Conservation (phyloP, 495 filamentous ascomycete genomes). For the Hyaloscypha finlandica region DNA sequence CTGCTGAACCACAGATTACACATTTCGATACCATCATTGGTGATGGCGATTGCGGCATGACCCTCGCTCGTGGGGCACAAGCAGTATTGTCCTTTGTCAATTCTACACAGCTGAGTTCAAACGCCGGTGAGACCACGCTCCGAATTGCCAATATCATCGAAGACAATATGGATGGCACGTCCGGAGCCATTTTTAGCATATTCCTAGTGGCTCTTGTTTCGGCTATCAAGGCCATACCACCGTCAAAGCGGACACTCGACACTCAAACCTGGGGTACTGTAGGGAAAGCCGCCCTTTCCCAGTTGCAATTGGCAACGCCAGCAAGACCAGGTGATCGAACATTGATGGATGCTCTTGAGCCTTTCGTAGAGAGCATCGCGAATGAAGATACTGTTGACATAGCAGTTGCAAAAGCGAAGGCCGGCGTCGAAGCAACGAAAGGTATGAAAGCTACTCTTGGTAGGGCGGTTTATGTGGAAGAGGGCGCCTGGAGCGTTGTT, state of each 20-base stretch:
- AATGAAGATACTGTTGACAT: conserved; percentile 31
- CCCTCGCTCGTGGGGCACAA: conserved; percentile 70
- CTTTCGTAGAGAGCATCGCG: conserved; percentile 70
- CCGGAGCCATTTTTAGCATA: conserved; percentile 89
- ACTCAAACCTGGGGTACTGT: neutral
- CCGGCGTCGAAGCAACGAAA: conserved; percentile 78
- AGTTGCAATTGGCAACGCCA: conserved; percentile 79
- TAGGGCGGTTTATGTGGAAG: conserved; percentile 85
- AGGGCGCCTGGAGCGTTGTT: conserved; percentile 3
- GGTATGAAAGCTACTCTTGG: conserved; percentile 87
- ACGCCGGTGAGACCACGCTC: neutral
- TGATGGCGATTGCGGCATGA: conserved; percentile 76
- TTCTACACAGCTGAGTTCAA: neutral
- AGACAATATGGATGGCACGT: conserved; percentile 89
- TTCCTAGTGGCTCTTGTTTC: conserved; percentile 88
- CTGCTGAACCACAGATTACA: conserved; percentile 65
- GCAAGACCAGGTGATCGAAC: conserved; percentile 86
- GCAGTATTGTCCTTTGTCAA: conserved; percentile 12
- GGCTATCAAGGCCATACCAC: conserved; percentile 50
- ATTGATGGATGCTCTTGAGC: conserved; percentile 82
- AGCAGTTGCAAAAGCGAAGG: conserved; percentile 71
- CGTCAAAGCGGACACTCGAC: neutral
- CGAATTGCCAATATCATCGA: conserved; percentile 54
- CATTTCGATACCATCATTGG: conserved; percentile 73
- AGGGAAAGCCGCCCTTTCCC: conserved; percentile 56